phyloP scores from a whole-genome alignment of 495 filamentous ascomycete species.

The Hypoxylon crocopeplum region DNA sequence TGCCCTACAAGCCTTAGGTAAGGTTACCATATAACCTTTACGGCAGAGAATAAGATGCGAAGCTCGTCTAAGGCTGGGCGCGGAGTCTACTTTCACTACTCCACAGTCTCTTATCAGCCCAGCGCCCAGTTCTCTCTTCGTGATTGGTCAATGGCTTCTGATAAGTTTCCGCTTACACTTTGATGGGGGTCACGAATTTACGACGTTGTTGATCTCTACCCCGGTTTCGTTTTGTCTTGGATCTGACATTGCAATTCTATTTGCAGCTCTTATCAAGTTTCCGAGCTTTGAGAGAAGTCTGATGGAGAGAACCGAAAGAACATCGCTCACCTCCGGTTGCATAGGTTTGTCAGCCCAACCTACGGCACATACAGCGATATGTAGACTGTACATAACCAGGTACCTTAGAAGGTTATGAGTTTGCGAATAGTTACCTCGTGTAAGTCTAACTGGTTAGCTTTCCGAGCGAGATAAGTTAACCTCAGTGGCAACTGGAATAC shows the following conservation, averaged over 20 bases:
- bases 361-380: no score
- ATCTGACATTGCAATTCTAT: constrained; percentile 34
- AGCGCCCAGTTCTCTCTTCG: background rate
- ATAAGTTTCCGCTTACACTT: constrained; percentile 36
- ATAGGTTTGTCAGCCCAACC: no score
- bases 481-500: no score
- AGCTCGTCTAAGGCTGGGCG: constrained; percentile 2
- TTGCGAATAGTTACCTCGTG: no score
- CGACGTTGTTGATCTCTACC: constrained; percentile 14
- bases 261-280: constrained; percentile 24
- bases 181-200: constrained; percentile 33
- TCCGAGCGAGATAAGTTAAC: background rate
- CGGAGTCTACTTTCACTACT: no score
- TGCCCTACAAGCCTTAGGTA: no score
- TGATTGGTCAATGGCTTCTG: constrained; percentile 28
- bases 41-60: no score
- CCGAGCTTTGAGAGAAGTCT: background rate
- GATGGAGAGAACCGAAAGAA: no score
- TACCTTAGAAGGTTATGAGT: no score
- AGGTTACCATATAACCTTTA: no score
- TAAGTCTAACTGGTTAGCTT: background rate
- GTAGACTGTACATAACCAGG: no score
- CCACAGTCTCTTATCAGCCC: constrained; percentile 24
- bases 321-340: no score
- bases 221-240: constrained; percentile 29